Evolutionary conservation across 257 asterid species (phyloP), one percentile per base, ranked within the genome.

Genomic region (Jacaranda copaia): DNA sequence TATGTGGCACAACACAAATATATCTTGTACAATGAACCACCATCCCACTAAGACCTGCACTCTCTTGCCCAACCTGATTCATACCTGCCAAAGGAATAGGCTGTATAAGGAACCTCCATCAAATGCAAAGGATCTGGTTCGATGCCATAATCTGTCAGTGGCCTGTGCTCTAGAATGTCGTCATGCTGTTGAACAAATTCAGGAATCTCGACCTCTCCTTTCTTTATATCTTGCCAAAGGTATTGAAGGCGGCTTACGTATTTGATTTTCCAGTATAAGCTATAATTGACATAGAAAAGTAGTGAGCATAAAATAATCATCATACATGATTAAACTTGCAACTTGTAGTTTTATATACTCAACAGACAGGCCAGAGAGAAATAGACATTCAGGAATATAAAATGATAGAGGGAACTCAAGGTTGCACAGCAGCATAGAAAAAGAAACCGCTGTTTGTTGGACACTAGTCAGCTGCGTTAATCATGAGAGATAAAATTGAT

Each of bases 211-310:
- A 94, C 46, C 70, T 86, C 84, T 46, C 93, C 97, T 80, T 89
- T 88, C 96, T 87, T 92, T 85, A 95, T 87, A 77, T 92, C 89
- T 3, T 95, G 94, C 98, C 97, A 91, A 38, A 95, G 97, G 77
- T 95, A 93, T 63, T 91, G 99, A 78, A 95, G 93, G 42, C 98
- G 94, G 86, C 97, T 91, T 8, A 93, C 78, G 35, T 95, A 95
- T 80, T 93, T 91, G 78, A 95, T 89, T 87, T 95, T 95, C 98
- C 97, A 89, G 82, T 94, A 94, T 62, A 94, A 83, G 63, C 99
- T 94, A 72, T 43, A 79, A 58, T 45, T 25, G 57, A 72, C 48
- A 49, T 1, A 42, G 61, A 43, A 74, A 19, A 20, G 10, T 10
- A 15, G 43, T 32, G 56, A 76, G 72, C 63, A 66, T 60, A 45